Percentiles rank a stretch among this genome's conserved stretches.
These are phyloP conservation scores for Spiromastix sp. DNA, from an alignment of 2,329 filamentous ascomycete genomes.

Conservation along the genomic window DNA sequence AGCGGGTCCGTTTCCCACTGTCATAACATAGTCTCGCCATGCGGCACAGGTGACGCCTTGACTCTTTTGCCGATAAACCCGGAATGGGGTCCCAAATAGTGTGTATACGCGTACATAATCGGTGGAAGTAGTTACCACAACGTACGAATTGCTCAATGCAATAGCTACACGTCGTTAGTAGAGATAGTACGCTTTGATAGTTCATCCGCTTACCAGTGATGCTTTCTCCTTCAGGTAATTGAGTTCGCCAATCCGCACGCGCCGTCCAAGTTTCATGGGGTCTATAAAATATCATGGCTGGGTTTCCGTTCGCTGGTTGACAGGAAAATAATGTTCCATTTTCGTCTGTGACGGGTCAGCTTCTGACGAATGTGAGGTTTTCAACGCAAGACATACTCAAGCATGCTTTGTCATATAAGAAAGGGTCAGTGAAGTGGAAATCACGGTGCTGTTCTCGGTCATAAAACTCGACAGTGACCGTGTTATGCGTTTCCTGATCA, in stretches of 20 bases:
- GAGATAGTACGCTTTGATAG: no score
- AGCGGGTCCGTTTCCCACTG: constrained; percentile 83
- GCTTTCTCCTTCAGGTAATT: constrained; percentile 76
- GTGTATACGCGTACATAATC: constrained; percentile 91
- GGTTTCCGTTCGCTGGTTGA: constrained; percentile 54
- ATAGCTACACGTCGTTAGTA: no score
- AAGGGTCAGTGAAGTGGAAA: constrained; percentile 96
- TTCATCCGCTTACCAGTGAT: constrained; percentile 47
- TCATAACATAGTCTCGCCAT: constrained; percentile 94
- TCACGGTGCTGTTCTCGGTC: constrained; percentile 86
- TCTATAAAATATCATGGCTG: constrained; percentile 85
- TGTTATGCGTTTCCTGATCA: constrained; percentile 85
- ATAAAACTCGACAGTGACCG: constrained; percentile 94
- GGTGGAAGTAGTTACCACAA: constrained; percentile 76
- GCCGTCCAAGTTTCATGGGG: constrained; percentile 96
- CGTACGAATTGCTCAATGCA: constrained; percentile 80
- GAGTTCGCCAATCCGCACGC: constrained; percentile 78
- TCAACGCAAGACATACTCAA: constrained; percentile 44
- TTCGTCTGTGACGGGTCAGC: constrained; percentile 41
- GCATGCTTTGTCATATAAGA: constrained; percentile 91
- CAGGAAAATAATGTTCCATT: constrained; percentile 79
- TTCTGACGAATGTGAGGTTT: not conserved
- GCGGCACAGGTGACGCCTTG: constrained; percentile 88
- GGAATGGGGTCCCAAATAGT: constrained; percentile 78
- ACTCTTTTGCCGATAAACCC: constrained; percentile 85